A percentile compares a stretch with the other conserved stretches of the same genome.
These are phyloP conservation scores for Xylaria palmicola DNA, from an alignment of 495 filamentous ascomycete species.

Conservation along the genomic window DNA sequence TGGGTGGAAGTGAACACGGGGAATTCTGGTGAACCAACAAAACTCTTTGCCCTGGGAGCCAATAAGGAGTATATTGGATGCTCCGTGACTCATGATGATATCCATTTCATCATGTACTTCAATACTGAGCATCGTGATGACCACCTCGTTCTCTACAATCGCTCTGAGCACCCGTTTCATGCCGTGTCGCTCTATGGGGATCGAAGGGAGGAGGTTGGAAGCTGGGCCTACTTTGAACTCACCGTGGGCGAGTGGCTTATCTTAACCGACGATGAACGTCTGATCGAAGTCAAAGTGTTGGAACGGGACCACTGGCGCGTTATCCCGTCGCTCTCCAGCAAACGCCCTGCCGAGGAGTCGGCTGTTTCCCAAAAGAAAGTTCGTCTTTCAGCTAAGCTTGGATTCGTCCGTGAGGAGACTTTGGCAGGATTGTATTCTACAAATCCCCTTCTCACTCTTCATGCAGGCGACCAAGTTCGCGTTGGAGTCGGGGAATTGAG, in stretches of 20 bases:
- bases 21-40: neutral
- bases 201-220: neutral
- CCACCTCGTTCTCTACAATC: neutral
- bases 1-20: neutral
- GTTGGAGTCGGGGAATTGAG: neutral
- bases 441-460: neutral
- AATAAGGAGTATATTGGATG: neutral
- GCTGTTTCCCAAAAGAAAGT: neutral
- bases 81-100: neutral
- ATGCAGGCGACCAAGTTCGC: neutral
- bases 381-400: neutral
- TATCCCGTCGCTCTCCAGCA: neutral
- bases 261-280: neutral
- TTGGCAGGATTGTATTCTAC: neutral
- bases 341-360: neutral
- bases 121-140: neutral
- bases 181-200: neutral
- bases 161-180: neutral
- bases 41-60: neutral
- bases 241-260: neutral
- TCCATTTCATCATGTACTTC: neutral
- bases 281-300: conserved; percentile 1
- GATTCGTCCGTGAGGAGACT: neutral
- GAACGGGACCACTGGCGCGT: neutral
- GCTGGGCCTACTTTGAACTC: neutral